These are phyloP conservation scores for Gossypium schwendimanii DNA, from an alignment of 441 rosid species.

Conservation along the genomic window DNA sequence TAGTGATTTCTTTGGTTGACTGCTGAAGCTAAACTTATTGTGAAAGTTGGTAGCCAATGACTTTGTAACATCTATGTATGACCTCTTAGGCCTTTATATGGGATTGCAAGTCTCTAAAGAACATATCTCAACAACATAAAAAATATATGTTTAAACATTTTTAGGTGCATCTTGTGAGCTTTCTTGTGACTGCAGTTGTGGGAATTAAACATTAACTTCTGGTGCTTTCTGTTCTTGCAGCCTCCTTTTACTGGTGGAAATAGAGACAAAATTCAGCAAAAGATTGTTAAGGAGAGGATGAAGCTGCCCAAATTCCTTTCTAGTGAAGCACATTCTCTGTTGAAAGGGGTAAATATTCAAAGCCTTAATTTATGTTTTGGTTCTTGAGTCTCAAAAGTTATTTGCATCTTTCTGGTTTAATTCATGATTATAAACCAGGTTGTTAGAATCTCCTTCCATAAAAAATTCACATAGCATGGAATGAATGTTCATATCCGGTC, in stretches of 20 bases:
- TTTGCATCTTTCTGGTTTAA: neutral
- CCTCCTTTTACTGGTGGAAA: slow-evolving; percentile 55
- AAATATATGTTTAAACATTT: too few species aligned
- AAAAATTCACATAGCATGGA: neutral
- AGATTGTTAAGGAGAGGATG: slow-evolving; percentile 57
- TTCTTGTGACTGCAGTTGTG: neutral
- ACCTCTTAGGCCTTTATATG: neutral
- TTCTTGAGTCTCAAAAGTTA: neutral
- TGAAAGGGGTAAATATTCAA: slow-evolving; percentile 48
- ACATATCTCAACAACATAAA: neutral
- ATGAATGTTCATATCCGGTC: neutral
- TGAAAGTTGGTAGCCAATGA: neutral
- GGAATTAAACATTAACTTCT: neutral
- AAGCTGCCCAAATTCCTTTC: slow-evolving; percentile 52
- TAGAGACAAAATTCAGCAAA: slow-evolving; percentile 47
- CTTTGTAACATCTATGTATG: slow-evolving; percentile 1
- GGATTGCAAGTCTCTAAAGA: neutral
- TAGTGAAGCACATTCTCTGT: slow-evolving; percentile 48
- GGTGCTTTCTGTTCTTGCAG: slow-evolving; percentile 25
- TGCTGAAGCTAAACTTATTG: neutral
- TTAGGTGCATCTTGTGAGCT: neutral
- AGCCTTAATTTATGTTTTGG: neutral
- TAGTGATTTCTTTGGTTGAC: neutral
- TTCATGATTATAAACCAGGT: neutral
- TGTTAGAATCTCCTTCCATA: neutral